Percentiles rank a stretch among this genome's conserved stretches.
Evolutionary conservation across 2,329 filamentous ascomycete species (phyloP).

Genomic region (Aspergillus novofumigatus): DNA sequence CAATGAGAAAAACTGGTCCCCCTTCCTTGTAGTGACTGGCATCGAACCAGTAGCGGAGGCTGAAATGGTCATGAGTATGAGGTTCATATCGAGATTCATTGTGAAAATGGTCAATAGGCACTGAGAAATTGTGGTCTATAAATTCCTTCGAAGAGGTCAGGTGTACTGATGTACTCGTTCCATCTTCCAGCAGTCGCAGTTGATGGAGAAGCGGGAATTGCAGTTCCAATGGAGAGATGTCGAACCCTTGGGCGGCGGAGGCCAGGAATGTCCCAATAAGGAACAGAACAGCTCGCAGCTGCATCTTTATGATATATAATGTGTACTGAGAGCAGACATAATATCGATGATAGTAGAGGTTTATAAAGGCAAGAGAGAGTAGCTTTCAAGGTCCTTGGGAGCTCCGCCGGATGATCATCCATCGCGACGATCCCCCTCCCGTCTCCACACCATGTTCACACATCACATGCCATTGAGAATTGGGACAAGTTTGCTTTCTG

Average conservation of each 20-base stretch:
- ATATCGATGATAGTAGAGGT: not conserved
- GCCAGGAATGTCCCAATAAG: not conserved
- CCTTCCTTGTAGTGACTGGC: constrained; percentile 69
- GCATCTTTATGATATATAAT: not conserved
- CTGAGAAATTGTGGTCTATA: constrained; percentile 49
- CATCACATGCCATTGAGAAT: not conserved
- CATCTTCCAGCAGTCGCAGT: not conserved
- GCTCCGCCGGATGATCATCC: not conserved
- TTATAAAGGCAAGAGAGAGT: not conserved
- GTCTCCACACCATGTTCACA: not conserved
- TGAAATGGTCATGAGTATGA: constrained; percentile 64
- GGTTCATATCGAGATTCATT: constrained; percentile 74
- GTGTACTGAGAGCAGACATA: not conserved
- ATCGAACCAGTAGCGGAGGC: constrained; percentile 80
- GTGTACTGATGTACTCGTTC: not conserved
- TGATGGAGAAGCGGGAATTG: not conserved
- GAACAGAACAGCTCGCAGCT: not conserved
- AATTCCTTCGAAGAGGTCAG: constrained; percentile 27
- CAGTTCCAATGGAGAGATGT: not conserved
- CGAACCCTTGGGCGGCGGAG: not conserved
- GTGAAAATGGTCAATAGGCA: constrained; percentile 75
- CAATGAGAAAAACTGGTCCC: constrained; percentile 75
- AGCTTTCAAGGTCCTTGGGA: not conserved
- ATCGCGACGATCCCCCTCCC: not conserved
- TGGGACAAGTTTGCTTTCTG: not conserved